A percentile compares a stretch with the other conserved stretches of the same genome.
Evolutionary conservation across 2,329 filamentous ascomycete genomes (phyloP).

Genomic region (Fusarium equiseti): DNA sequence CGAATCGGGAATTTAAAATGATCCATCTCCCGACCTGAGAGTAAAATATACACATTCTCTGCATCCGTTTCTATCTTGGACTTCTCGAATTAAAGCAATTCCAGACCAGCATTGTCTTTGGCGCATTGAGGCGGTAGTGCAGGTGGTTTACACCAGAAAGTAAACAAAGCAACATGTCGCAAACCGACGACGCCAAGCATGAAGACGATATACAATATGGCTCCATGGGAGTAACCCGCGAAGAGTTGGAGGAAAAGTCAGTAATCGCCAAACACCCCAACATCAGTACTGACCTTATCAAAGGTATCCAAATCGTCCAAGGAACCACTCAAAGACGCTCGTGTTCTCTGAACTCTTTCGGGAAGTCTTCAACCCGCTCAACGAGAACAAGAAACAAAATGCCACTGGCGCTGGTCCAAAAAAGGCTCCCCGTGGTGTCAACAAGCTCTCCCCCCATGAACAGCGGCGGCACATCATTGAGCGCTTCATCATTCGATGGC

Average conservation of each 20-base stretch:
- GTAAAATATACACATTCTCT: background rate
- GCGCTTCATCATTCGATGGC: slow-evolving; percentile 87
- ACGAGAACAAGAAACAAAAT: slow-evolving; percentile 82
- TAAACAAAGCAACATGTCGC: slow-evolving; percentile 19
- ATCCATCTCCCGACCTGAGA: background rate
- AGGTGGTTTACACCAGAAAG: slow-evolving; percentile 20
- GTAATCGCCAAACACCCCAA: background rate
- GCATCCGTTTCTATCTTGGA: too few species aligned
- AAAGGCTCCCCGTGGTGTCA: slow-evolving; percentile 68
- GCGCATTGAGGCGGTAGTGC: background rate
- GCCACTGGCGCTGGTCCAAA: slow-evolving; percentile 68
- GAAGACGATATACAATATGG: slow-evolving; percentile 68
- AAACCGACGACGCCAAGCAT: slow-evolving; percentile 55
- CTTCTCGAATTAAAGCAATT: background rate
- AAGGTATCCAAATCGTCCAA: slow-evolving; percentile 85
- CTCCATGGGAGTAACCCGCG: slow-evolving; percentile 52
- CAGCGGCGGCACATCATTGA: slow-evolving; percentile 84
- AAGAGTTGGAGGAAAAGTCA: slow-evolving; percentile 61
- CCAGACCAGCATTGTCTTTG: background rate
- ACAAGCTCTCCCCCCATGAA: slow-evolving; percentile 77
- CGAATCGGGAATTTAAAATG: slow-evolving; percentile 7
- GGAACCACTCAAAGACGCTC: slow-evolving; percentile 82
- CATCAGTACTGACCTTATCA: slow-evolving; percentile 36
- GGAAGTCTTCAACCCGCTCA: slow-evolving; percentile 83
- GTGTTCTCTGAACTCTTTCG: slow-evolving; percentile 84